Base-by-base conservation (phyloP, 2,329 filamentous ascomycete genomes). In the Chaetothyriales sp. region DNA sequence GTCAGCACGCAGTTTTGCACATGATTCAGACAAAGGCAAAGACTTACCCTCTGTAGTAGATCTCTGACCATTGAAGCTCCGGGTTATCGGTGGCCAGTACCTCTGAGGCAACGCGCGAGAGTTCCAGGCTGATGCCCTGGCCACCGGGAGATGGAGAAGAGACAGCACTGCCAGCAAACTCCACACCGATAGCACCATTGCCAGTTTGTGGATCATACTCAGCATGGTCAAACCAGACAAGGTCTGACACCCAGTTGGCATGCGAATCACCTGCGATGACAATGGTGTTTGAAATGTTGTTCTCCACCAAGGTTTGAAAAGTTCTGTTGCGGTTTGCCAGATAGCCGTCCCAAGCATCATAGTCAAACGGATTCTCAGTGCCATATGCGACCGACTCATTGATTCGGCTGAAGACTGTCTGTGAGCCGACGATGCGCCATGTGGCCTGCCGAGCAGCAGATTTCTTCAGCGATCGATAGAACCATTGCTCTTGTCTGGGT, bases 181-280 rank as follows among this genome's bases (percentile, higher is more conserved):
- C 79, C 26, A 81, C 78, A 4, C 78, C 79, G 32, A 82, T 70
- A 22, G 76, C 66, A 0, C 78, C 78, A 0, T 64, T 61, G 2
- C 79, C 78, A 0, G 76, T 79, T 3, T 58, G 59, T 4, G 68
- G 62, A 59, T 80, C 67, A 62, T 82, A 82, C 0, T 66, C 62
- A n/a, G 49, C 54, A 45, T 69, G 68, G 42, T 72, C 76, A 0
- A 78, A 66, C 78, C 78, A 82, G 46, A 73, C 71, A 1, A 82
- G 66, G 54, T 82, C 78, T 49, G 64, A 66, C 36, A 76, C 78
- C 78, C 82, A 86, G 47, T 77, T 79, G 19, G 75, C 74, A 61
- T 87, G 84, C 42, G 73, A 77, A 62, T 87, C 83, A 10, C 84
- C 84, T 0, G 82, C 74, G 20, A 88, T 74, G 60, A 87, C 78